phyloP scores from a whole-genome alignment of 441 rosid species.

The Raphanus hybrid region DNA sequence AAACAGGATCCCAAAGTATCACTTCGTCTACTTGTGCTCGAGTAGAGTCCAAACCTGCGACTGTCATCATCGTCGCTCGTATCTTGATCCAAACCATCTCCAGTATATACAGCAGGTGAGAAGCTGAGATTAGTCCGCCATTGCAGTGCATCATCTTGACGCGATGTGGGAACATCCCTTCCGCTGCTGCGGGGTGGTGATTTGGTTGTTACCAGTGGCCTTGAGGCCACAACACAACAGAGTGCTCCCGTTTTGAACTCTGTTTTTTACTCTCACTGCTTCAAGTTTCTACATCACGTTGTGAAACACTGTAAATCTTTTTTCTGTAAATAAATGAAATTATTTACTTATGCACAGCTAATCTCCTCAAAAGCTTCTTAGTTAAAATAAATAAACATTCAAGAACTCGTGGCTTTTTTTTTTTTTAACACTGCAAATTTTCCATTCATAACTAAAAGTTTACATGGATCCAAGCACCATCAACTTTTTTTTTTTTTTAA shows the following conservation, averaged over 20 bases:
- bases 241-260: constrained; percentile 82
- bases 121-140: constrained; percentile 89
- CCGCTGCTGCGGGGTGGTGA: constrained; percentile 43
- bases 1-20: constrained; percentile 73
- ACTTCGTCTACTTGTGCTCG: constrained; percentile 52
- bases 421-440: no score
- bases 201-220: constrained; percentile 67
- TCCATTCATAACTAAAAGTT: no score
- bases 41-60: constrained; percentile 53
- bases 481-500: no score
- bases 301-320: no score
- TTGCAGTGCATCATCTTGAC: constrained; percentile 60
- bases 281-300: no score
- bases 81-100: constrained; percentile 62
- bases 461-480: no score
- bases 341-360: no score
- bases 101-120: constrained; percentile 75
- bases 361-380: no score
- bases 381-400: no score
- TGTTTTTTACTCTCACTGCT: background rate
- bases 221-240: constrained; percentile 95
- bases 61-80: constrained; percentile 44
- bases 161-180: constrained; percentile 42
- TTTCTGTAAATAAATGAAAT: no score
- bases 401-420: no score